A percentile compares a stretch with the other conserved stretches of the same genome.
phyloP scores from a whole-genome alignment of 495 filamentous ascomycete genomes.

The Chaetomium tenue region DNA sequence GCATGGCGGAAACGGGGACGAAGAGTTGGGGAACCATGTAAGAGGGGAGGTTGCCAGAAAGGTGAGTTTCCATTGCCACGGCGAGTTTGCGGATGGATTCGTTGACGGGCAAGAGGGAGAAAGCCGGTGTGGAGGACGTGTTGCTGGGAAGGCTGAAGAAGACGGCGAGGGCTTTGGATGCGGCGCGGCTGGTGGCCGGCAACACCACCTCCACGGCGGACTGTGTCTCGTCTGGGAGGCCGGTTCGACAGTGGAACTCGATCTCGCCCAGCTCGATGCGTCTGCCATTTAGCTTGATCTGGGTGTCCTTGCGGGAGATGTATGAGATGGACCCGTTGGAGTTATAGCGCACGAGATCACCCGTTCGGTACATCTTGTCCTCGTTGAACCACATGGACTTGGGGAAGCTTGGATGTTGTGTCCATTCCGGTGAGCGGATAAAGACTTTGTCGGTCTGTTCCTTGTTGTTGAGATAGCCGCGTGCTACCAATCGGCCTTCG shows the following conservation, averaged over 20 bases:
- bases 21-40: slow-evolving; percentile 60
- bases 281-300: slow-evolving; percentile 44
- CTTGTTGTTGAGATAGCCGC: slow-evolving; percentile 46
- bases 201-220: slow-evolving; percentile 25
- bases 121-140: not conserved
- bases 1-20: slow-evolving; percentile 51
- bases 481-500: slow-evolving; percentile 43
- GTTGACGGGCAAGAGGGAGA: slow-evolving; percentile 23
- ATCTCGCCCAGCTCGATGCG: slow-evolving; percentile 44
- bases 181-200: slow-evolving; percentile 6
- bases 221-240: slow-evolving; percentile 21
- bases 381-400: slow-evolving; percentile 6
- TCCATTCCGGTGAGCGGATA: slow-evolving; percentile 30
- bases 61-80: slow-evolving; percentile 26
- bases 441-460: slow-evolving; percentile 40
- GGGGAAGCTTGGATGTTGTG: slow-evolving; percentile 44
- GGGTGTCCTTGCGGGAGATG: slow-evolving; percentile 41
- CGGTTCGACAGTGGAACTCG: slow-evolving; percentile 53
- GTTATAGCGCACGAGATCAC: slow-evolving; percentile 55
- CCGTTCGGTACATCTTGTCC: slow-evolving; percentile 47
- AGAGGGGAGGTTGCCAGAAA: slow-evolving; percentile 1
- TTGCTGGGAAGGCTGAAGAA: slow-evolving; percentile 22
- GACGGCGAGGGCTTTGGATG: slow-evolving; percentile 24
- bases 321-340: slow-evolving; percentile 34
- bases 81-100: slow-evolving; percentile 2